These are phyloP conservation scores for Phenoliferia sp. DNA, from an alignment of 1,284 basidiomycete species.

Conservation along the genomic window DNA sequence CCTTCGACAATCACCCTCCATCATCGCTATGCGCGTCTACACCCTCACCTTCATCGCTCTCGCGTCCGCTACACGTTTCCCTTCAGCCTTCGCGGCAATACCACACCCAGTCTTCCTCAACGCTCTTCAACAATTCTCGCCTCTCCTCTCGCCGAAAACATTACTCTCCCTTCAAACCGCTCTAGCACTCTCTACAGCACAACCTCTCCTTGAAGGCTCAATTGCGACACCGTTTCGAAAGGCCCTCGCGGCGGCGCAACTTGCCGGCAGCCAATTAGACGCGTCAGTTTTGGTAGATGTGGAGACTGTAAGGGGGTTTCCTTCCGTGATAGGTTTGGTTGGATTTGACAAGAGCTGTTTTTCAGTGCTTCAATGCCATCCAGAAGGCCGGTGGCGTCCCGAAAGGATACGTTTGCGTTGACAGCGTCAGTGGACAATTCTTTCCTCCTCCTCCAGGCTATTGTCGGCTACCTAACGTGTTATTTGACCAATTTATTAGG, in stretches of 20 bases:
- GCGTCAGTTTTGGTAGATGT: constrained; percentile 7
- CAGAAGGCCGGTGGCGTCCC: constrained; percentile 5
- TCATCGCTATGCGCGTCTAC: not conserved
- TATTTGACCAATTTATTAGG: not conserved
- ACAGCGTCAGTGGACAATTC: not conserved
- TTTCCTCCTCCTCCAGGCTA: not conserved
- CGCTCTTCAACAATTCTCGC: not conserved
- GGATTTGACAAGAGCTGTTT: not conserved
- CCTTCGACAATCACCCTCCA: not conserved
- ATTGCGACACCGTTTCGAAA: constrained; percentile 8
- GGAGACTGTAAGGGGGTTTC: constrained; percentile 5
- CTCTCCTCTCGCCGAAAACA: not conserved
- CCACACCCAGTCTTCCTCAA: not conserved
- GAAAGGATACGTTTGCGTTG: constrained; percentile 7
- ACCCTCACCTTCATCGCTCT: not conserved
- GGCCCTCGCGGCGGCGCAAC: constrained; percentile 10
- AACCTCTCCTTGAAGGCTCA: not conserved
- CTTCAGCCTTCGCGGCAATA: not conserved
- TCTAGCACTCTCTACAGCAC: not conserved
- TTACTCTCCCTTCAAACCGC: not conserved
- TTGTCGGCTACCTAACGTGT: not conserved
- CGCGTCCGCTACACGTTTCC: not conserved
- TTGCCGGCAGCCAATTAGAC: constrained; percentile 4
- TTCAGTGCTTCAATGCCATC: constrained; percentile 14
- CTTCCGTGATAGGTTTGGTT: not conserved